A percentile compares a stretch with the other conserved stretches of the same genome.
Conservation (phyloP, 78 protist species). For the Dictyostelium discoideum region dicty_2.7 NC_007091.3:4234001-4234500, state of each 20-base stretch:
- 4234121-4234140: neutral
- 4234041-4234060: conserved; percentile 85
- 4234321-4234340: conserved; percentile 56
- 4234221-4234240: conserved; percentile 76
- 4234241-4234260: conserved; percentile 80
- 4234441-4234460: too few species aligned
- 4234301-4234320: conserved; percentile 32
- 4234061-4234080: conserved; percentile 59
- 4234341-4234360: conserved; percentile 51
- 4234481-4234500: too few species aligned
- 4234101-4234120: neutral
- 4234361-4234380: neutral
- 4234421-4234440: neutral
- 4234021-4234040: conserved; percentile 27
- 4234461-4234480: too few species aligned
- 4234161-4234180: too few species aligned
- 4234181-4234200: too few species aligned
- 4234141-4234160: neutral
- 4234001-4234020: conserved; percentile 29
- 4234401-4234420: neutral
- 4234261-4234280: conserved; percentile 79
- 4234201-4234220: too few species aligned
- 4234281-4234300: conserved; percentile 49
- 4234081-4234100: neutral
- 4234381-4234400: neutral